Percentiles rank a stretch among this genome's conserved stretches.
Conservation (phyloP, 1,284 basidiomycete species). For the Rhodotorula sp. region DNA sequence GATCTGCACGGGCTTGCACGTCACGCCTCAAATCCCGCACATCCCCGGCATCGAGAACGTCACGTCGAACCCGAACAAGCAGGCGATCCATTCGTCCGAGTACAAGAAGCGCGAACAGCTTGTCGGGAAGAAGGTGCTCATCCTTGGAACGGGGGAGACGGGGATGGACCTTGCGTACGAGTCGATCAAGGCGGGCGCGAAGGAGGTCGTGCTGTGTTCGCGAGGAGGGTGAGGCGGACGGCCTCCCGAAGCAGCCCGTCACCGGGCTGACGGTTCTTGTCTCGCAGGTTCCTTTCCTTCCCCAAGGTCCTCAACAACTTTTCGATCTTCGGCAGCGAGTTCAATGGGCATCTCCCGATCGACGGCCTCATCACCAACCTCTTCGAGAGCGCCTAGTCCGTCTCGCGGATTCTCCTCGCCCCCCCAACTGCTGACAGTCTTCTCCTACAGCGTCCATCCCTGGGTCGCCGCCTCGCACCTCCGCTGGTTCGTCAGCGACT, state of each 20-base stretch:
- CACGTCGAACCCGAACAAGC: conserved; percentile 21
- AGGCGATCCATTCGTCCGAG: conserved; percentile 56
- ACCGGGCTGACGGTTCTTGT: conserved; percentile 51
- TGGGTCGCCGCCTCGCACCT: conserved; percentile 61
- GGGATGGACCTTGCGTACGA: conserved; percentile 63
- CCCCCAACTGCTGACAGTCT: no score
- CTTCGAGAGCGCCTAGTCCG: conserved; percentile 56
- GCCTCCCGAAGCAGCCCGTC: neutral
- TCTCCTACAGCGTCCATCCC: conserved; percentile 48
- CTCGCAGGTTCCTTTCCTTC: conserved; percentile 59
- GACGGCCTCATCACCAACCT: conserved; percentile 62
- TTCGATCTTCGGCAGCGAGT: conserved; percentile 56
- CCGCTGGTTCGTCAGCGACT: conserved; percentile 53
- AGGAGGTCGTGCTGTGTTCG: conserved; percentile 60
- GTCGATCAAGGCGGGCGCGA: conserved; percentile 52
- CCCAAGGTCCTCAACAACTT: conserved; percentile 67
- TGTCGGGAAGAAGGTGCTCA: conserved; percentile 55
- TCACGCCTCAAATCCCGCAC: conserved; percentile 54
- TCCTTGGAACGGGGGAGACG: conserved; percentile 64
- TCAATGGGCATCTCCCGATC: conserved; percentile 58
- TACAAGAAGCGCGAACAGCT: conserved; percentile 58
- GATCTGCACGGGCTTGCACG: conserved; percentile 55
- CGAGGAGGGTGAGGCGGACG: conserved; percentile 52
- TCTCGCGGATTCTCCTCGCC: neutral
- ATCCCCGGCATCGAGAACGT: conserved; percentile 53